Conservation (phyloP, 108 stramenopile species). For the Nannochloropsis oceanica region DNA sequence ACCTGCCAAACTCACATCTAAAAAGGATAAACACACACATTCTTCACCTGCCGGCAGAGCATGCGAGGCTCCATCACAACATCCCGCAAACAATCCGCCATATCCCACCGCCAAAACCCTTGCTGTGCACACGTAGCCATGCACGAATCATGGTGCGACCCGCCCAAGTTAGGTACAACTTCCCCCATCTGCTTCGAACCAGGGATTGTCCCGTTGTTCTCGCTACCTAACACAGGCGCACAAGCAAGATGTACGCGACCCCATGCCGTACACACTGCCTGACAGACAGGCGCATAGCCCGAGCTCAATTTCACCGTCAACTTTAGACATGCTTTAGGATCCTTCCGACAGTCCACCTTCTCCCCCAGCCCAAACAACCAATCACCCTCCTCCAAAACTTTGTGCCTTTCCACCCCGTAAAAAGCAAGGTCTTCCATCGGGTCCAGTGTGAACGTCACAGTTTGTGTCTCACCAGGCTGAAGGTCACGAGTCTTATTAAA, state of each 20-base stretch:
- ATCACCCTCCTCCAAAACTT: conserved; percentile 21
- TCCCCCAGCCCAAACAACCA: conserved; percentile 18
- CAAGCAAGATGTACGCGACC: background rate
- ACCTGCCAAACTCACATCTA: background rate
- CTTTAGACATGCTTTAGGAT: background rate
- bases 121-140: background rate
- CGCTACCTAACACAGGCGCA: background rate
- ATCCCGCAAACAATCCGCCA: background rate
- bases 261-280: background rate
- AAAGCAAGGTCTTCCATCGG: conserved; percentile 14
- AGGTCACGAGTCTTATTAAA: conserved; percentile 17
- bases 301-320: background rate
- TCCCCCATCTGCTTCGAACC: too few species aligned
- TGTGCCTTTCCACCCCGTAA: conserved; percentile 12
- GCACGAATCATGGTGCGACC: background rate
- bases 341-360: conserved; percentile 17
- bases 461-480: conserved; percentile 7
- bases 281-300: background rate
- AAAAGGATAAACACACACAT: background rate
- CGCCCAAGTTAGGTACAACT: background rate
- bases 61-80: background rate
- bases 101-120: background rate
- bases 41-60: background rate
- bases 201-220: background rate
- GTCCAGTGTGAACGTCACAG: background rate